These are phyloP conservation scores for Aspergillus fumigatus DNA, from an alignment of 2,329 filamentous ascomycete genomes.

Conservation along the genomic window DNA sequence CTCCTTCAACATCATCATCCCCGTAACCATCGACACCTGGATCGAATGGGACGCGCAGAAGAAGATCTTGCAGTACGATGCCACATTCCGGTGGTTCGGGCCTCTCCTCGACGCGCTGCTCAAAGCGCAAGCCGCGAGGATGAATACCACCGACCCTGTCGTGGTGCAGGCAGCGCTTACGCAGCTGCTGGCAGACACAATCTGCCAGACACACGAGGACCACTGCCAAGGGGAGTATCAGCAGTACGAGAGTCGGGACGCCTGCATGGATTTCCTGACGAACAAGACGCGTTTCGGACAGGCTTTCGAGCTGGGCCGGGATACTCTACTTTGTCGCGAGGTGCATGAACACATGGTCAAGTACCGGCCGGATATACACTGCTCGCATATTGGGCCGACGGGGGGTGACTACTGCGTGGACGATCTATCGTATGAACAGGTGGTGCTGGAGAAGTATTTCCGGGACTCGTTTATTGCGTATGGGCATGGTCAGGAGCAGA, in stretches of 20 bases:
- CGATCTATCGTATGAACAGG: constrained; percentile 19
- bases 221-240: constrained; percentile 16
- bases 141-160: constrained; percentile 12
- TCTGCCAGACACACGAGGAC: constrained; percentile 18
- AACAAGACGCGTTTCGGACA: constrained; percentile 20
- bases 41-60: constrained; percentile 18
- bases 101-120: constrained; percentile 18
- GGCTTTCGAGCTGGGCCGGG: constrained; percentile 20
- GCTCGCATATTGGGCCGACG: constrained; percentile 23
- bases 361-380: constrained; percentile 23
- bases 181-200: constrained; percentile 12
- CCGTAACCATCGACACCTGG: constrained; percentile 26
- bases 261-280: constrained; percentile 19
- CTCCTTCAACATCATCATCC: constrained; percentile 17
- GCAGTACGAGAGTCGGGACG: constrained; percentile 16
- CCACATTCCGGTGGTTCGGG: constrained; percentile 23
- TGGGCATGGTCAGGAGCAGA: constrained; percentile 16
- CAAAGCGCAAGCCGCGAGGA: constrained; percentile 9
- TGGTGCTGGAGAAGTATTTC: constrained; percentile 23
- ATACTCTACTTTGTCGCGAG: constrained; percentile 26
- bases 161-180: constrained; percentile 1
- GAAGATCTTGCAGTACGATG: constrained; percentile 23
- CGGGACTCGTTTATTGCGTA: constrained; percentile 20
- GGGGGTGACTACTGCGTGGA: constrained; percentile 26
- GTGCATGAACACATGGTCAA: constrained; percentile 28